Percentiles rank a stretch among this genome's conserved stretches.
Conservation (phyloP, 2,329 filamentous ascomycete genomes). For the Diaporthe australafricana region DNA sequence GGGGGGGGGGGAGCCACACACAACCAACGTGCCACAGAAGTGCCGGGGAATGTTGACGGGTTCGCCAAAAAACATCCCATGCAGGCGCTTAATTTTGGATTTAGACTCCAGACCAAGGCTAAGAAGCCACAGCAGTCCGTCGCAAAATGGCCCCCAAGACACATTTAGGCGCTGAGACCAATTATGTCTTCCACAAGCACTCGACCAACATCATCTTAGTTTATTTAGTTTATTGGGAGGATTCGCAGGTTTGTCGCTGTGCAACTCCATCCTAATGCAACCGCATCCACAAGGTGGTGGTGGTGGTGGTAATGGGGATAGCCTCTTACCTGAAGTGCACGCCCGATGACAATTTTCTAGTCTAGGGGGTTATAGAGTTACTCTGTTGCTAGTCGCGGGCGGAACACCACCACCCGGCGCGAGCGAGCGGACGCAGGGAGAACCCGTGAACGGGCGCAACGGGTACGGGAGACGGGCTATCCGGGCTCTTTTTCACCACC, state of each 20-base stretch:
- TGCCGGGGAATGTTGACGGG: slow-evolving; percentile 16
- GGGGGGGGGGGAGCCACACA: no score
- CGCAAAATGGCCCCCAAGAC: slow-evolving; percentile 5
- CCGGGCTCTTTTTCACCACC: not conserved
- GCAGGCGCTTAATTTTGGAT: slow-evolving; percentile 26
- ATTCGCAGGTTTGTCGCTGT: not conserved
- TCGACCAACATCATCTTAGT: not conserved
- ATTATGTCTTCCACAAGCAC: not conserved
- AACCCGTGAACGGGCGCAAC: not conserved
- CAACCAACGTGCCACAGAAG: slow-evolving; percentile 1
- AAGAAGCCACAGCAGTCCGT: not conserved
- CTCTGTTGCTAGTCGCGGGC: slow-evolving; percentile 10
- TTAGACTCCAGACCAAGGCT: not conserved
- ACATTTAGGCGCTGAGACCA: slow-evolving; percentile 3
- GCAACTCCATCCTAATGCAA: slow-evolving; percentile 4
- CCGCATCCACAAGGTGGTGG: not conserved
- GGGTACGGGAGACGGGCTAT: slow-evolving; percentile 15
- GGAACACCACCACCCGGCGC: slow-evolving; percentile 11
- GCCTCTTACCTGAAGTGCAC: not conserved
- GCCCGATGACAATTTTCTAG: not conserved
- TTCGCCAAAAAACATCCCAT: slow-evolving; percentile 10
- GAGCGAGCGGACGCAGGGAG: slow-evolving; percentile 12
- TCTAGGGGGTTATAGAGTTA: not conserved
- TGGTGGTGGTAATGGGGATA: not conserved
- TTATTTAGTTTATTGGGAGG: not conserved